A percentile compares a stretch with the other conserved stretches of the same genome.
Evolutionary conservation across 1,139 yeast species (phyloP).

Genomic region (Yamadazyma spencermartinsiae): DNA sequence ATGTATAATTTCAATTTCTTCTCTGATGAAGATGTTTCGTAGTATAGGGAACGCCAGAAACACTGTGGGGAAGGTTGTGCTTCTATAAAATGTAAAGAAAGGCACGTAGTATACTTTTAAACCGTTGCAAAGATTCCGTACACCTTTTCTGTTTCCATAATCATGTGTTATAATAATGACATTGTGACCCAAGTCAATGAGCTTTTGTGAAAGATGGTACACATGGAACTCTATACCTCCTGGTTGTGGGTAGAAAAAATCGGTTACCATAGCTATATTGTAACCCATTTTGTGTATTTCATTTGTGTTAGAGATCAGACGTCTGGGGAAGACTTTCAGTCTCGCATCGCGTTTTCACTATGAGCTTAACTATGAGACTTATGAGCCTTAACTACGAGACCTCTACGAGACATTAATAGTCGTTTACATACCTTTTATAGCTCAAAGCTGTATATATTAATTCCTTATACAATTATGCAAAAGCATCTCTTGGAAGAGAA

Average conservation of each 20-base stretch:
- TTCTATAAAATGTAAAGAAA: slow-evolving; percentile 72
- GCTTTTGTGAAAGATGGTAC: slow-evolving; percentile 74
- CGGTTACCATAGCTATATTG: slow-evolving; percentile 82
- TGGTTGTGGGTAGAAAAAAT: slow-evolving; percentile 96
- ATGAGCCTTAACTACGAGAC: background rate
- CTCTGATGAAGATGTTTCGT: slow-evolving; percentile 83
- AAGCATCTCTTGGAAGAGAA: slow-evolving; percentile 48
- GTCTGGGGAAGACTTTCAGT: background rate
- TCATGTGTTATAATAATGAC: slow-evolving; percentile 91
- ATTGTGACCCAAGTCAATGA: slow-evolving; percentile 83
- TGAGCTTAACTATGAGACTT: no score
- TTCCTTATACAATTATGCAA: slow-evolving; percentile 7
- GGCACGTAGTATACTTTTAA: slow-evolving; percentile 92
- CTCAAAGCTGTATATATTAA: no score
- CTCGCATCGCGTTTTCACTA: slow-evolving; percentile 1
- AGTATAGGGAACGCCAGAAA: slow-evolving; percentile 85
- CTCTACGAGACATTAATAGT: background rate
- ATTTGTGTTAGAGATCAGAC: background rate
- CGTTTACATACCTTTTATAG: no score
- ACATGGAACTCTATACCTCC: slow-evolving; percentile 98
- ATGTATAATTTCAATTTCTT: slow-evolving; percentile 83
- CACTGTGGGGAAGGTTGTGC: slow-evolving; percentile 85
- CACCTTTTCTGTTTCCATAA: slow-evolving; percentile 78
- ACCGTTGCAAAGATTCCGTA: slow-evolving; percentile 83
- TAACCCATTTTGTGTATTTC: slow-evolving; percentile 20